Evolutionary conservation across 305 asterid species (phyloP).

Genomic region (Fraxinus baroniana): DNA sequence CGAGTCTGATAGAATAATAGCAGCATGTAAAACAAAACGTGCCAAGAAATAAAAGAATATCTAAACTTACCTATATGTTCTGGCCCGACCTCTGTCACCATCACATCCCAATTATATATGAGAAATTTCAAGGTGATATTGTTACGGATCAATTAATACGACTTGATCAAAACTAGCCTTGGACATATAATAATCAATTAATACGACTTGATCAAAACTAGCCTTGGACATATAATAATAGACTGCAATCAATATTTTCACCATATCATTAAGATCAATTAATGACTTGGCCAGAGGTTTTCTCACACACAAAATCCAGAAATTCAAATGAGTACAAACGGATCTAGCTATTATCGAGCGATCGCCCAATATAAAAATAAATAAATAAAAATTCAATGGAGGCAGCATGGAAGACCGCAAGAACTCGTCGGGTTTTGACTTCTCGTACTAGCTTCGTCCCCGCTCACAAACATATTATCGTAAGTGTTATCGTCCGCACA

Average conservation of each 20-base stretch:
- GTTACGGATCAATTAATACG: neutral
- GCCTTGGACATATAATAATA: neutral
- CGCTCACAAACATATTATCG: neutral
- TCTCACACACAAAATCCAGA: neutral
- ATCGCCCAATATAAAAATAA: neutral
- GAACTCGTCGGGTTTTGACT: no score
- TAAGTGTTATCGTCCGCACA: neutral
- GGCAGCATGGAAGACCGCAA: no score
- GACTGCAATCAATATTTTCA: neutral
- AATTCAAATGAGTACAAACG: no score
- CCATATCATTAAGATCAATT: neutral
- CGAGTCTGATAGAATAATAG: conserved; percentile 20
- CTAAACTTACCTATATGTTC: conserved; percentile 26
- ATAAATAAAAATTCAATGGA: no score
- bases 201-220: neutral
- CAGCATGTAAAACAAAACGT: conserved; percentile 44
- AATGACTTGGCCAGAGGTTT: neutral
- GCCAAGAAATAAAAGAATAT: conserved; percentile 51
- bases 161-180: neutral
- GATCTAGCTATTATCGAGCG: neutral
- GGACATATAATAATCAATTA: neutral
- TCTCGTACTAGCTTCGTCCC: no score
- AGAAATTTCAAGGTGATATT: neutral
- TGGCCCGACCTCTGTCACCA: neutral
- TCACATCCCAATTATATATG: neutral